Percentiles rank a stretch among this genome's conserved stretches.
These are phyloP conservation scores for Phytophthora pseudosyringae DNA, from an alignment of 352 stramenopile species.

Conservation along the genomic window DNA sequence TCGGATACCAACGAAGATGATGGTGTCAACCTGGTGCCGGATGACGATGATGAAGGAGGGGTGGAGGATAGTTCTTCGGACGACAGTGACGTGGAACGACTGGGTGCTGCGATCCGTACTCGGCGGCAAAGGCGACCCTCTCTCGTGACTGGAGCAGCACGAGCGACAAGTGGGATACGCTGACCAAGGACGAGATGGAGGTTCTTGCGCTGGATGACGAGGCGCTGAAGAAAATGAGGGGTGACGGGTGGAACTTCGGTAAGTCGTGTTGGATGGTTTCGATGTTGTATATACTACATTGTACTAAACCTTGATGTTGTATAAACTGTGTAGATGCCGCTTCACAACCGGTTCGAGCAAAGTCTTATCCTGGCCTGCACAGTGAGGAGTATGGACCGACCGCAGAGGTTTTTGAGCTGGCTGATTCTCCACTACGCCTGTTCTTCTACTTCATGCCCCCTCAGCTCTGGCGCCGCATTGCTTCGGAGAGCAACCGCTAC, in stretches of 20 bases:
- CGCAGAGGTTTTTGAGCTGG: neutral
- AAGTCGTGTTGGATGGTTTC: neutral
- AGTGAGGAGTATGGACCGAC: neutral
- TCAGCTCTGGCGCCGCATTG: no score
- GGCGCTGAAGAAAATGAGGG: neutral
- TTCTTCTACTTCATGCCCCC: no score
- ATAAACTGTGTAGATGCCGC: neutral
- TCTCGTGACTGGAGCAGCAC: no score
- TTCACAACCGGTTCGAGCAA: neutral
- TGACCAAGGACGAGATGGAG: neutral
- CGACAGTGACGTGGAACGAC: no score
- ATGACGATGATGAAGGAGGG: no score
- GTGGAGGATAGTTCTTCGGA: no score
- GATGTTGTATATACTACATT: neutral
- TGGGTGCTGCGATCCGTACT: no score
- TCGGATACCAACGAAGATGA: no score
- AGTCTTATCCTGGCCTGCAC: neutral
- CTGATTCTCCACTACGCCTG: constrained; percentile 2
- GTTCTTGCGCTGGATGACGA: neutral
- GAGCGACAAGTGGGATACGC: no score
- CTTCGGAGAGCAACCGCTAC: no score
- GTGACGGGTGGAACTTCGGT: neutral
- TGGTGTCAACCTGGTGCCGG: no score
- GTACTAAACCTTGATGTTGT: neutral
- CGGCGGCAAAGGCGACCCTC: no score